Base-by-base conservation (phyloP, 306 rosid genomes). In the Casuarina cunninghamiana region DNA sequence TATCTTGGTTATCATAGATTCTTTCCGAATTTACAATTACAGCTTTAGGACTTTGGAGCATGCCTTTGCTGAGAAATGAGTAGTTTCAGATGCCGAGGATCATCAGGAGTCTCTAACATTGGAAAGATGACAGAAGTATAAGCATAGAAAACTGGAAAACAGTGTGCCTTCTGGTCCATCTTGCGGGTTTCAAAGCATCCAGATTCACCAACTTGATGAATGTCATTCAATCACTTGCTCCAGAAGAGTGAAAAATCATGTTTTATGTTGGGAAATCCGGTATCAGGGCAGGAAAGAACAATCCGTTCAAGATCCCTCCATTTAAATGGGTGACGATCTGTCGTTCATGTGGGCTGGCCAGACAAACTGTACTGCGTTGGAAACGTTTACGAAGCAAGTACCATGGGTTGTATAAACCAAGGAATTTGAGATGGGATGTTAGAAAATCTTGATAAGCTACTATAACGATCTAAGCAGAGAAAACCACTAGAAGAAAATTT, bases 1-100 rank as follows among this genome's bases (percentile, higher is more conserved):
- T 48, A 49, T 75, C 78, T 74, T 53, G 54, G 72, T 74, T n/a
- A 68, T 57, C 65, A 69, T 39, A 68, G 46, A 67, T 2, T 16
- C 4, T 58, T 63, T 65, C 39, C 32, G 2, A 39, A 39, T 19
- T 43, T 53, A 2, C 16, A 42, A 69, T 35, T 5, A 17, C 21
- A 57, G 51, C 17, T 48, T 21, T 69, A 2, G 53, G 57, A 16
- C 6, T 55, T 55, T 44, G 69, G 74, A 62, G 72, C 79, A 66
- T 77, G 73, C 72, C 71, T 41, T 69, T 26, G 62, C 81, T 51
- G 66, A 78, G 50, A 51, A 38, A 70, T 16, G 76, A 44, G 57
- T 15, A 66, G 49, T 48, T 68, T 73, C 69, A 39, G 35, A 32
- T 17, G 80, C 68, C 80, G 50, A 77, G 69, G 53, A 73, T 37